Percentiles rank a stretch among this genome's conserved stretches.
Evolutionary conservation across 2,329 filamentous ascomycete genomes (phyloP).

Genomic region (Pseudophaeomoniella oleicola): DNA sequence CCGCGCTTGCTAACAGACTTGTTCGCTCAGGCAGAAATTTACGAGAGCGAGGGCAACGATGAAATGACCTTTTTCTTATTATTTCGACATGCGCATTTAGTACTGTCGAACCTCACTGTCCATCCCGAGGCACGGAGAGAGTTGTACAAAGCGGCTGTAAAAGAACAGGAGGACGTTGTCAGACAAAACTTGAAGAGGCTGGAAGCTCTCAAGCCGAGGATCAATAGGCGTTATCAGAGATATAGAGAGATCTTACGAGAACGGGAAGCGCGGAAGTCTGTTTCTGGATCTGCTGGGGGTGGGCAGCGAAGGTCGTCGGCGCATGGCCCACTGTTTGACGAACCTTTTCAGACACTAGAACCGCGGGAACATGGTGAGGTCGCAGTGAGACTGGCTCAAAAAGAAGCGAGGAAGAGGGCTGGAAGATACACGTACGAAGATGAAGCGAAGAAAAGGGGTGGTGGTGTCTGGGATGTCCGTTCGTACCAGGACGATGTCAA

Average conservation of each 20-base stretch:
- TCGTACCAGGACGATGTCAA: slow-evolving; percentile 19
- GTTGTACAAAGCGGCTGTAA: slow-evolving; percentile 39
- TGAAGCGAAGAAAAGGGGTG: slow-evolving; percentile 39
- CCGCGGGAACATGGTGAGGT: slow-evolving; percentile 59
- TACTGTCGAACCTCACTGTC: slow-evolving; percentile 56
- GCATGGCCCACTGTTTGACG: not conserved
- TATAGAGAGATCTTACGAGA: slow-evolving; percentile 42
- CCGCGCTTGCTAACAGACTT: not conserved
- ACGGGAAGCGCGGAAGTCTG: slow-evolving; percentile 27
- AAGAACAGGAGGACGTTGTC: slow-evolving; percentile 46
- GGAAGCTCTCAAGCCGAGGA: slow-evolving; percentile 64
- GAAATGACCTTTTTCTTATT: slow-evolving; percentile 81
- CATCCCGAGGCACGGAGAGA: slow-evolving; percentile 63
- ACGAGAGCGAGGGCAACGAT: slow-evolving; percentile 72
- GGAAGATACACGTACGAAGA: slow-evolving; percentile 43
- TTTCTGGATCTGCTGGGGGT: too few relatives aligned
- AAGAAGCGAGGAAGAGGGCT: slow-evolving; percentile 54
- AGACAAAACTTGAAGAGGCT: slow-evolving; percentile 52
- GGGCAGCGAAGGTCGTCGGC: slow-evolving; percentile 5
- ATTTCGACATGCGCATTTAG: slow-evolving; percentile 77
- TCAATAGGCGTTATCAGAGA: slow-evolving; percentile 55
- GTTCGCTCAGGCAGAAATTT: slow-evolving; percentile 56
- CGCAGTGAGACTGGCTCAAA: slow-evolving; percentile 60
- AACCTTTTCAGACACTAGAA: slow-evolving; percentile 37
- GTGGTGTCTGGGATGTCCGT: slow-evolving; percentile 39